These are phyloP conservation scores for Ophiostoma pallidulum DNA, from an alignment of 2,329 filamentous ascomycete genomes.

Conservation along the genomic window DNA sequence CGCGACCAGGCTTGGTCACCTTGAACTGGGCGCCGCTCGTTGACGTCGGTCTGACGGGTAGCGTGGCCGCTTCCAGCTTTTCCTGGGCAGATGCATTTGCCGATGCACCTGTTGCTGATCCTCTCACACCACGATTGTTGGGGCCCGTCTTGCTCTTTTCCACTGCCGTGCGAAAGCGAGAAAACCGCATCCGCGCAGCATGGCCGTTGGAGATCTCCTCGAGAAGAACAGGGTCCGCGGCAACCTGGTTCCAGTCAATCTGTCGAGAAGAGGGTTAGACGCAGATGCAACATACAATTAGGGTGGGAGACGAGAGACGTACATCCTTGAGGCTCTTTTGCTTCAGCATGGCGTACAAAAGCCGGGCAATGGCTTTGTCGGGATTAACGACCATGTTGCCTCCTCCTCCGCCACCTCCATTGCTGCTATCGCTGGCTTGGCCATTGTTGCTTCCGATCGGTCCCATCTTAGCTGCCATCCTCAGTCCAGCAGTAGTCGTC, in stretches of 20 bases:
- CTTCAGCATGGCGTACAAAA: constrained; percentile 50
- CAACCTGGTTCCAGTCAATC: constrained; percentile 53
- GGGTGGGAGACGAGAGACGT: constrained; percentile 25
- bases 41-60: no score
- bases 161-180: constrained; percentile 41
- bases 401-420: neutral
- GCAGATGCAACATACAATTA: no score
- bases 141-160: constrained; percentile 4
- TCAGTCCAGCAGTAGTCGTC: no score
- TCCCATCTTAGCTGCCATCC: no score
- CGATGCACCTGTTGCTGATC: no score
- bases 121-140: no score
- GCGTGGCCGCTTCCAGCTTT: neutral
- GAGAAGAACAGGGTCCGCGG: constrained; percentile 42
- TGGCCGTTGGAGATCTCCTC: constrained; percentile 51
- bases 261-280: constrained; percentile 20
- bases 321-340: constrained; percentile 54
- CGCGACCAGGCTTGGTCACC: constrained; percentile 38
- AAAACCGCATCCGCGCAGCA: constrained; percentile 51
- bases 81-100: neutral
- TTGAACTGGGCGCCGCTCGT: constrained; percentile 22
- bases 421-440: neutral
- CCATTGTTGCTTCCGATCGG: no score
- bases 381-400: constrained; percentile 27
- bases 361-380: constrained; percentile 48